phyloP scores from a whole-genome alignment of 257 asterid species.

The Nicotiana otophora region DNA sequence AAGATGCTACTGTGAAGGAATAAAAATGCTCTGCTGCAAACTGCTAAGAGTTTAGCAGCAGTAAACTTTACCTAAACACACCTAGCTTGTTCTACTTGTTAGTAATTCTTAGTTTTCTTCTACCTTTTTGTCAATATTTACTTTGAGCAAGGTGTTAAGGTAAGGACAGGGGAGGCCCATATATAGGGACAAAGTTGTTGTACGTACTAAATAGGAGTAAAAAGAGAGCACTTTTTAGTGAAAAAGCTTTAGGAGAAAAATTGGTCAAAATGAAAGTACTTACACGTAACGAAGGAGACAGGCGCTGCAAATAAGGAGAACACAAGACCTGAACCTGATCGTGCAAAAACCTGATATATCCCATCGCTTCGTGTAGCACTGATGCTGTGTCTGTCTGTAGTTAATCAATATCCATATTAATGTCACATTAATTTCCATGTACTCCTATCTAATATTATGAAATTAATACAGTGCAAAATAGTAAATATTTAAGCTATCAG shows the following conservation, averaged over 20 bases:
- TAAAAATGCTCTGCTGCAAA: no score
- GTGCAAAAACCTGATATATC: slow-evolving; percentile 82
- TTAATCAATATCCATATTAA: not conserved
- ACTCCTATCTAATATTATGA: no score
- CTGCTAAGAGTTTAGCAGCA: no score
- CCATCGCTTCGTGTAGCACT: slow-evolving; percentile 83
- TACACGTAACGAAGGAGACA: slow-evolving; percentile 32
- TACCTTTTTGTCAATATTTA: no score
- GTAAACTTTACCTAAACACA: no score
- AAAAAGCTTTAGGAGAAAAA: not conserved
- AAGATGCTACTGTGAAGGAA: no score
- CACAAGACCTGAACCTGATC: slow-evolving; percentile 83
- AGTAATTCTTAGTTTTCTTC: no score
- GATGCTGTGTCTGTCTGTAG: slow-evolving; percentile 90
- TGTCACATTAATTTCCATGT: not conserved
- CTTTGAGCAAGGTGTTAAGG: no score
- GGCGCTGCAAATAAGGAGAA: slow-evolving; percentile 68
- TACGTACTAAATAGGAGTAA: not conserved
- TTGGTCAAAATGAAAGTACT: slow-evolving; percentile 14
- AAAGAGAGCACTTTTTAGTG: not conserved
- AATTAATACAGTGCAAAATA: no score
- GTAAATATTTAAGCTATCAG: no score
- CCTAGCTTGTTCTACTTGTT: no score
- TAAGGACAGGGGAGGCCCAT: not conserved
- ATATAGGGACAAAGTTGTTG: not conserved